Conservation (phyloP, 768 basidiomycete species). For the Tricholoma saponaceum region DNA sequence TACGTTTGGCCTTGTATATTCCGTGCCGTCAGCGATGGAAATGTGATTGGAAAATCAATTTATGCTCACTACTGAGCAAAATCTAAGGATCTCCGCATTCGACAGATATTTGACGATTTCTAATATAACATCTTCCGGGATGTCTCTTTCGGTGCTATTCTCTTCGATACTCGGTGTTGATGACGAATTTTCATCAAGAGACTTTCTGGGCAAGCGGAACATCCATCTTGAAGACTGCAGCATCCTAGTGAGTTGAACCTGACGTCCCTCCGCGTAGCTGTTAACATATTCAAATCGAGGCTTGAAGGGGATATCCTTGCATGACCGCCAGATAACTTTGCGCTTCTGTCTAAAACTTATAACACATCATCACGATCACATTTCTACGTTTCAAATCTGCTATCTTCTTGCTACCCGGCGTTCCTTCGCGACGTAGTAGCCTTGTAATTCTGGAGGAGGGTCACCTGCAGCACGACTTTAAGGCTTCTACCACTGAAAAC, state of each 20-base stretch:
- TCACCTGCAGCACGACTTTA: too few species aligned
- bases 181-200: not conserved
- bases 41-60: not conserved
- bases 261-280: too few species aligned
- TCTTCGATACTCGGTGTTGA: not conserved
- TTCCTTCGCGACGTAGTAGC: too few species aligned
- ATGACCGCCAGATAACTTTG: too few species aligned
- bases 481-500: too few species aligned
- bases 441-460: too few species aligned
- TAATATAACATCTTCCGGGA: conserved; percentile 6
- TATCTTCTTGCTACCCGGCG: too few species aligned
- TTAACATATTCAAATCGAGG: not conserved
- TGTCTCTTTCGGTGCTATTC: not conserved
- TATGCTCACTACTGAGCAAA: conserved; percentile 2
- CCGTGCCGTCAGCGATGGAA: not conserved
- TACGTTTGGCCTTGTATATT: conserved; percentile 4
- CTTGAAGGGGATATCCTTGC: too few species aligned
- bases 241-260: not conserved
- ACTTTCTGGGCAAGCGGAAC: not conserved
- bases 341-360: too few species aligned
- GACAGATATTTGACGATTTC: not conserved
- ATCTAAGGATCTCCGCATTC: not conserved
- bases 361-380: too few species aligned
- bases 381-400: too few species aligned
- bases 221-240: not conserved